Evolutionary conservation across 371 early-diverging fungal genomes (phyloP).

Genomic region (Mucor ambiguus): DNA sequence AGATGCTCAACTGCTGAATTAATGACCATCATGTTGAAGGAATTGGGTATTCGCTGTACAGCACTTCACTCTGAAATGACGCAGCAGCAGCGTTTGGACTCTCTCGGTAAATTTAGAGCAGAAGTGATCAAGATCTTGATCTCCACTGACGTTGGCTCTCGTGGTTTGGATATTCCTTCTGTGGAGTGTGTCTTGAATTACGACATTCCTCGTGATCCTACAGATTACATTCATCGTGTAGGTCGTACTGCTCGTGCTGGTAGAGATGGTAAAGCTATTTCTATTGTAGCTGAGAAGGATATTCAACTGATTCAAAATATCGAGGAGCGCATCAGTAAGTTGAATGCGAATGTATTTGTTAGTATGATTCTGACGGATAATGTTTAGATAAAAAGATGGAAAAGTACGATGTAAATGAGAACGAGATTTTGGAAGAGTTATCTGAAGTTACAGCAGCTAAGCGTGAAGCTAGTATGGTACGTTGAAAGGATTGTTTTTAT

Average conservation of each 20-base stretch:
- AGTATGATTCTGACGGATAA: not conserved
- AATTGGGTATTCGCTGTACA: conserved; percentile 87
- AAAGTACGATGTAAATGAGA: conserved; percentile 77
- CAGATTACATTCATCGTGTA: conserved; percentile 98
- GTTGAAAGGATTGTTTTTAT: not conserved
- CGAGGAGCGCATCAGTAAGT: conserved; percentile 76
- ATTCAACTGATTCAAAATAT: conserved; percentile 86
- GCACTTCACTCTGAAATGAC: conserved; percentile 94
- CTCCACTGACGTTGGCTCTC: conserved; percentile 97
- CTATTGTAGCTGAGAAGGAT: conserved; percentile 95
- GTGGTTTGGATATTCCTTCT: conserved; percentile 99
- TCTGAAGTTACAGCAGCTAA: conserved; percentile 88
- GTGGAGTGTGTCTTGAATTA: conserved; percentile 96
- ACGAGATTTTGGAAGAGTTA: conserved; percentile 78
- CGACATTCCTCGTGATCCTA: conserved; percentile 97
- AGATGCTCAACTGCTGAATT: conserved; percentile 83
- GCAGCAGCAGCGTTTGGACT: conserved; percentile 89
- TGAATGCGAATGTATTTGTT: not conserved
- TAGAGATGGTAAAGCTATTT: conserved; percentile 87
- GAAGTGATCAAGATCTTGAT: conserved; percentile 85
- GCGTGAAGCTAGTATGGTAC: conserved; percentile 86
- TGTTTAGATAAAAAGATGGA: conserved; percentile 74
- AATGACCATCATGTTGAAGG: conserved; percentile 81
- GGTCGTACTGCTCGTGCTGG: conserved; percentile 99
- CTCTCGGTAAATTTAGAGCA: conserved; percentile 91